Evolutionary conservation across 1,284 basidiomycete species (phyloP).

Genomic region (Chiua sp.): DNA sequence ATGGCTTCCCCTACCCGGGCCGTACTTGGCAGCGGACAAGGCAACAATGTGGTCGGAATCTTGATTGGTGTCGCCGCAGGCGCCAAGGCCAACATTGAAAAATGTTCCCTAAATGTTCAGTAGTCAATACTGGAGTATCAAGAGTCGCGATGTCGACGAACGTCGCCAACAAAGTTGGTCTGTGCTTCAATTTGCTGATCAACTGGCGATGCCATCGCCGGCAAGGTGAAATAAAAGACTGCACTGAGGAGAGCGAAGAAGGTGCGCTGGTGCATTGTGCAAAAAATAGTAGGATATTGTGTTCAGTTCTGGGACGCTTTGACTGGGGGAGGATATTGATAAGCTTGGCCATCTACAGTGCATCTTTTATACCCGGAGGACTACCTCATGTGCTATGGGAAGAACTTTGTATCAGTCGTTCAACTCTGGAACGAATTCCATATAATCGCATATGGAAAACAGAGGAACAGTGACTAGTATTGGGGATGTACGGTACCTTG

Average conservation of each 20-base stretch:
- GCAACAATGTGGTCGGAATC: constrained; percentile 50
- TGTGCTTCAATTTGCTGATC: constrained; percentile 48
- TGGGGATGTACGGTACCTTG: background rate
- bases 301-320: background rate
- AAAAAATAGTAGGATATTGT: background rate
- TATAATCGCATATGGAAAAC: background rate
- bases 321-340: background rate
- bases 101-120: constrained; percentile 37
- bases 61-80: constrained; percentile 50
- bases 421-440: background rate
- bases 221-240: constrained; percentile 38
- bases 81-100: constrained; percentile 48
- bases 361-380: constrained; percentile 19
- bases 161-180: constrained; percentile 46
- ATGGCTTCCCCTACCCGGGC: constrained; percentile 40
- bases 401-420: background rate
- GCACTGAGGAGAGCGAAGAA: constrained; percentile 50
- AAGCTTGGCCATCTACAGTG: background rate
- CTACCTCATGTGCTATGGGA: background rate
- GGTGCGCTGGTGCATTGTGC: constrained; percentile 43
- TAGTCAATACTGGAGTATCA: background rate
- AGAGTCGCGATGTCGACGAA: constrained; percentile 31
- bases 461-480: background rate
- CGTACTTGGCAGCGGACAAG: constrained; percentile 48
- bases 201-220: constrained; percentile 50